phyloP scores from a whole-genome alignment of 306 rosid genomes.

The Pyrus communis region DNA sequence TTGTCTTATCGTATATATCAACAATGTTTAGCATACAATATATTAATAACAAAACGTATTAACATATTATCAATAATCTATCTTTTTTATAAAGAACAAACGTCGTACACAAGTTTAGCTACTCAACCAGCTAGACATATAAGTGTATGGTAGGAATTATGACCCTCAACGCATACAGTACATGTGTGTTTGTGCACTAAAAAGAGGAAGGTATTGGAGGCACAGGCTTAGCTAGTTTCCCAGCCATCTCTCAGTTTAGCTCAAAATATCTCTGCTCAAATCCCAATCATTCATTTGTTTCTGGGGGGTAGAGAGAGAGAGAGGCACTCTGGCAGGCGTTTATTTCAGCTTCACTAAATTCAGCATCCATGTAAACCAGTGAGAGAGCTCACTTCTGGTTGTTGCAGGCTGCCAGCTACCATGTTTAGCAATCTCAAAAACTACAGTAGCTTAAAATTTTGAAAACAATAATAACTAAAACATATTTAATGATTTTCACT shows the following conservation, averaged over 20 bases:
- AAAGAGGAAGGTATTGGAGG: neutral
- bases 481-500: no score
- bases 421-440: neutral
- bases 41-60: no score
- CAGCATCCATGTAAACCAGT: conserved; percentile 2
- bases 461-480: no score
- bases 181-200: conserved; percentile 22
- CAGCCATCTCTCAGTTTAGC: neutral
- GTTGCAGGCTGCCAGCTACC: neutral
- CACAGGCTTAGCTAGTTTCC: neutral
- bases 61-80: no score
- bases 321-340: neutral
- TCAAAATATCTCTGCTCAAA: neutral
- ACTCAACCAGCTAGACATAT: neutral
- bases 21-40: no score
- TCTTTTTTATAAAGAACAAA: no score
- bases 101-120: neutral
- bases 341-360: neutral
- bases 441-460: neutral
- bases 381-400: neutral
- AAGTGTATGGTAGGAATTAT: no score
- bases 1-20: no score
- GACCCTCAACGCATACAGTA: neutral
- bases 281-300: neutral
- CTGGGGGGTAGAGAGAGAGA: neutral